Percentiles rank a stretch among this genome's conserved stretches.
Evolutionary conservation across 1,139 yeast species (phyloP).

Genomic region (Nematodospora anomalae): DNA sequence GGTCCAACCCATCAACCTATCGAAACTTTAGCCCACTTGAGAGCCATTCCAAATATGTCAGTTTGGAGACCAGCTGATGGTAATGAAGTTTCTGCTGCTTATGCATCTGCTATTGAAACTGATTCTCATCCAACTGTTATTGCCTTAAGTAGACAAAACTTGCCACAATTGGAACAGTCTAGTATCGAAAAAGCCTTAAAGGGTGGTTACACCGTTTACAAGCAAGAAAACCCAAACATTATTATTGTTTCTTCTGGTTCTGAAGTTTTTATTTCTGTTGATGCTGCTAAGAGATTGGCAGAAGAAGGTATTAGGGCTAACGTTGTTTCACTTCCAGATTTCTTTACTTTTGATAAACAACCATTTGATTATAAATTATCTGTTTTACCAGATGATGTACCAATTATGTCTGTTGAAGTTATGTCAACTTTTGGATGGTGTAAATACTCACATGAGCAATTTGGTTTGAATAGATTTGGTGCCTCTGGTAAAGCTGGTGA

Average conservation of each 20-base stretch:
- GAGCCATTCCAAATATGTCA: slow-evolving; percentile 92
- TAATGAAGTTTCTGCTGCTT: slow-evolving; percentile 97
- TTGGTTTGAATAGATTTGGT: slow-evolving; percentile 96
- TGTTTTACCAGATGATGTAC: slow-evolving; percentile 93
- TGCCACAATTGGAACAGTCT: slow-evolving; percentile 95
- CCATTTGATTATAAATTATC: slow-evolving; percentile 73
- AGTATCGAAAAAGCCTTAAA: slow-evolving; percentile 86
- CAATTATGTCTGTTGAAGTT: slow-evolving; percentile 93
- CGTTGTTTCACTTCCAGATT: slow-evolving; percentile 93
- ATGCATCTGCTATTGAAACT: slow-evolving; percentile 72
- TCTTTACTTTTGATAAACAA: slow-evolving; percentile 87
- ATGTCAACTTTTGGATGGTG: slow-evolving; percentile 92
- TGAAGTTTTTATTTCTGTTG: slow-evolving; percentile 84
- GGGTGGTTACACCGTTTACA: slow-evolving; percentile 88
- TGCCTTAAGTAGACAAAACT: slow-evolving; percentile 95
- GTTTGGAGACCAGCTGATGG: slow-evolving; percentile 99
- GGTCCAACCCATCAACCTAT: slow-evolving; percentile 99
- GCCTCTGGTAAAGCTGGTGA: slow-evolving; percentile 91
- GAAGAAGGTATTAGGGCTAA: slow-evolving; percentile 70
- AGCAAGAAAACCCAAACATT: slow-evolving; percentile 67
- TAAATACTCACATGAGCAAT: slow-evolving; percentile 94
- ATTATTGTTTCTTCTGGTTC: slow-evolving; percentile 93
- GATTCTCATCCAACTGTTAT: slow-evolving; percentile 81
- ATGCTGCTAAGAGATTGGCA: slow-evolving; percentile 68
- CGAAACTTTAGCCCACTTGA: slow-evolving; percentile 96